Evolutionary conservation across 306 rosid genomes (phyloP).

Genomic region (Gynostemma pentaphyllum): DNA sequence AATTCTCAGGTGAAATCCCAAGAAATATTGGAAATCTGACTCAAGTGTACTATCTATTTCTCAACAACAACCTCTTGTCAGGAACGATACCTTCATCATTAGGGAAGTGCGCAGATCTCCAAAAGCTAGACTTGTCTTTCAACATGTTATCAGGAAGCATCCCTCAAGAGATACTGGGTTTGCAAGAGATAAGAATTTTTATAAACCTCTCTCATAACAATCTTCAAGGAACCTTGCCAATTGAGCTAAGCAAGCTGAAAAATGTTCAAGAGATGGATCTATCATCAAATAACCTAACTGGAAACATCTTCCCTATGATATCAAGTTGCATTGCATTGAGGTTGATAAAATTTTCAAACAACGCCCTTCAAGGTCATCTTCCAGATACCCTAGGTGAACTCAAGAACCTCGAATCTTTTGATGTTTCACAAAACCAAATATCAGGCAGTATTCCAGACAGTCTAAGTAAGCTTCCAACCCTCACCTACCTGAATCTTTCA

Average conservation of each 20-base stretch:
- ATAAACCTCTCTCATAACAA: constrained; percentile 53
- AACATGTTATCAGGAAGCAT: constrained; percentile 46
- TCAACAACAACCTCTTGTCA: constrained; percentile 52
- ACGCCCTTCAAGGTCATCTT: constrained; percentile 38
- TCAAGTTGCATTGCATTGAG: constrained; percentile 51
- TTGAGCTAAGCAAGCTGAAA: constrained; percentile 50
- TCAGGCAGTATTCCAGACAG: constrained; percentile 43
- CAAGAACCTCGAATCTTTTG: constrained; percentile 40
- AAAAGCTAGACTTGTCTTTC: constrained; percentile 56
- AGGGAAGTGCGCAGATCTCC: constrained; percentile 33
- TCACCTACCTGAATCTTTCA: constrained; percentile 40
- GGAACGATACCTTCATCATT: constrained; percentile 46
- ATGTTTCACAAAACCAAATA: constrained; percentile 38
- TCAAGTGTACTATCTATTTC: constrained; percentile 31
- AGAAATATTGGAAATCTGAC: constrained; percentile 33
- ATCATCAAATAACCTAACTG: constrained; percentile 46
- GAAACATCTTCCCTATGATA: constrained; percentile 46
- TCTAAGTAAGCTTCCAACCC: constrained; percentile 33
- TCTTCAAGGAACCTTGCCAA: constrained; percentile 50
- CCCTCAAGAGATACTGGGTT: constrained; percentile 32
- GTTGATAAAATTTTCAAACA: constrained; percentile 40
- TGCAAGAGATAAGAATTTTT: constrained; percentile 55
- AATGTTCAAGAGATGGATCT: constrained; percentile 61
- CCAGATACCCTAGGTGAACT: constrained; percentile 44
- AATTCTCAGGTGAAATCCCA: constrained; percentile 43